Percentiles rank a stretch among this genome's conserved stretches.
These are phyloP conservation scores for Mycena rebaudengoi DNA, from an alignment of 768 basidiomycete genomes.

Conservation along the genomic window DNA sequence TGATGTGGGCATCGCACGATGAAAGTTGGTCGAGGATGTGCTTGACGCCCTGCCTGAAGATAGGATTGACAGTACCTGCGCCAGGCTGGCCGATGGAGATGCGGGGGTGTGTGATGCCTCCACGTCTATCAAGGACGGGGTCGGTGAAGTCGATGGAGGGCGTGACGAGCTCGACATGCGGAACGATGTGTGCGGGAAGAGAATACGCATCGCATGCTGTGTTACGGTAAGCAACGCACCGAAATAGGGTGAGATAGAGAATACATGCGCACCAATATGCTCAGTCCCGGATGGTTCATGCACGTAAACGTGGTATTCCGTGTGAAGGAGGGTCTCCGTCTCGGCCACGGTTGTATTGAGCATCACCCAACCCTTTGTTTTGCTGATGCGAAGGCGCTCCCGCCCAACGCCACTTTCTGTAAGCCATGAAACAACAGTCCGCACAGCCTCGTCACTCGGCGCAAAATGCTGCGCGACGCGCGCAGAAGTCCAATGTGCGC, in stretches of 20 bases:
- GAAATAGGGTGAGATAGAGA: background rate
- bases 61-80: slow-evolving; percentile 32
- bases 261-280: slow-evolving; percentile 44
- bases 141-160: slow-evolving; percentile 51
- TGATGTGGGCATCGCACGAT: slow-evolving; percentile 42
- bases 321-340: slow-evolving; percentile 50
- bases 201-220: slow-evolving; percentile 46
- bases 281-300: slow-evolving; percentile 44
- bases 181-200: slow-evolving; percentile 44
- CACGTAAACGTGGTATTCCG: slow-evolving; percentile 53
- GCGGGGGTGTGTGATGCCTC: slow-evolving; percentile 8
- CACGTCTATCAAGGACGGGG: slow-evolving; percentile 37
- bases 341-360: slow-evolving; percentile 50
- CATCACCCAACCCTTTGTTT: slow-evolving; percentile 50
- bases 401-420: slow-evolving; percentile 47
- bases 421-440: slow-evolving; percentile 55
- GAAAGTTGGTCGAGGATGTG: slow-evolving; percentile 31
- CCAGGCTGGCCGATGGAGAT: slow-evolving; percentile 32
- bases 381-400: slow-evolving; percentile 47
- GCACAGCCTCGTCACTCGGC: slow-evolving; percentile 50
- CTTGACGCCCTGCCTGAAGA: slow-evolving; percentile 31
- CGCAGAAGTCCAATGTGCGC: slow-evolving; percentile 56
- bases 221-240: background rate
- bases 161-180: slow-evolving; percentile 49
- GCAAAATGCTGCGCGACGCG: slow-evolving; percentile 56